Percentiles rank a stretch among this genome's conserved stretches.
phyloP scores from a whole-genome alignment of 306 rosid species.

The Vigna reflexopilosa region DNA sequence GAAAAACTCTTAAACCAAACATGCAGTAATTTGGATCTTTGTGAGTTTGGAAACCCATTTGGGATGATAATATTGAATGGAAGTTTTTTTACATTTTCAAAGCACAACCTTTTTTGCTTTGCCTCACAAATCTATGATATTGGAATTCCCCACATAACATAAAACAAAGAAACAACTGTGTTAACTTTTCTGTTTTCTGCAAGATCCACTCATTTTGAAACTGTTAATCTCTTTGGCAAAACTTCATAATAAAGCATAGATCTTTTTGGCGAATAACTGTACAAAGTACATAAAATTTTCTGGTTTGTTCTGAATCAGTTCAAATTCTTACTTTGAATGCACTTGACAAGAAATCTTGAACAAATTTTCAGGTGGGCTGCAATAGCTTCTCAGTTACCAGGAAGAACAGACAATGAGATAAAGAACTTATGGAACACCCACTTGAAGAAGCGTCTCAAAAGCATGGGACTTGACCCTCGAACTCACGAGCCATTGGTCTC shows the following conservation, averaged over 20 bases:
- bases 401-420: constrained; percentile 97
- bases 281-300: neutral
- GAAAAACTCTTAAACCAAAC: neutral
- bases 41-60: neutral
- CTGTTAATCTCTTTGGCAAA: neutral
- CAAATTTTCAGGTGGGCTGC: constrained; percentile 90
- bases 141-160: neutral
- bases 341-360: neutral
- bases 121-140: neutral
- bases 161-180: constrained; percentile 3
- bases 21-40: too few species aligned
- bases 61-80: neutral
- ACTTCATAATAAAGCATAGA: neutral
- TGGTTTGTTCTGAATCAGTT: neutral
- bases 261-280: neutral
- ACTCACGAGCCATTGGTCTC: constrained; percentile 70
- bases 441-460: constrained; percentile 80
- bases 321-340: neutral
- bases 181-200: neutral
- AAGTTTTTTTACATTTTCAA: neutral
- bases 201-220: constrained; percentile 1
- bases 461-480: constrained; percentile 79
- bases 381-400: constrained; percentile 90
- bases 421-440: constrained; percentile 97
- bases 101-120: too few species aligned